phyloP scores from a whole-genome alignment of 2,329 filamentous ascomycete genomes.

The Ceratocystis colombiana region DNA sequence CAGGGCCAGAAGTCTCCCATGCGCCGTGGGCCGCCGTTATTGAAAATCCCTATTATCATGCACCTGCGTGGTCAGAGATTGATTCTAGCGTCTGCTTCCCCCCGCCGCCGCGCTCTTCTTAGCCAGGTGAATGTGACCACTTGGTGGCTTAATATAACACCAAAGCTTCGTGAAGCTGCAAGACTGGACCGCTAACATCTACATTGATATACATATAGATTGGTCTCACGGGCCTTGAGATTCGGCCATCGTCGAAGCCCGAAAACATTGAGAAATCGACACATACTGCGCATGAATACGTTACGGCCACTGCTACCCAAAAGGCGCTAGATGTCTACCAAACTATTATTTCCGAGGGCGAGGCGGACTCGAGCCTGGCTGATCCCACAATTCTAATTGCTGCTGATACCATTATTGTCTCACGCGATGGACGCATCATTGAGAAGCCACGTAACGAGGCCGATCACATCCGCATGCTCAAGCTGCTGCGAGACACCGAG shows the following conservation, averaged over 20 bases:
- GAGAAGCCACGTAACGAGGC: conserved; percentile 81
- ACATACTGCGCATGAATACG: conserved; percentile 79
- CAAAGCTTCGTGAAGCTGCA: neutral
- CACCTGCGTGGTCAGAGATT: conserved; percentile 68
- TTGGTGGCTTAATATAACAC: conserved; percentile 12
- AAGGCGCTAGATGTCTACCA: conserved; percentile 69
- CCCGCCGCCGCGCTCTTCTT: conserved; percentile 71
- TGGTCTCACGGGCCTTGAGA: conserved; percentile 70
- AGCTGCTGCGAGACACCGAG: conserved; percentile 63
- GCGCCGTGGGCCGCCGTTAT: conserved; percentile 49
- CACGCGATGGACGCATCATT: conserved; percentile 62
- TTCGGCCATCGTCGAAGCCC: conserved; percentile 69
- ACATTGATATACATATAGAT: conserved; percentile 42
- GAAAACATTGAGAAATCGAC: conserved; percentile 72
- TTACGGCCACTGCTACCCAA: conserved; percentile 69
- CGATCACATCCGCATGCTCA: conserved; percentile 77
- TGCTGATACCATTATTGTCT: conserved; percentile 84
- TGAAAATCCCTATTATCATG: conserved; percentile 70
- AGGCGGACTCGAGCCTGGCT: conserved; percentile 33
- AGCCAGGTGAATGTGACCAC: conserved; percentile 44
- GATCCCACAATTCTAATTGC: conserved; percentile 81
- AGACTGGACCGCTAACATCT: neutral
- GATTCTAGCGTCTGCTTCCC: conserved; percentile 83
- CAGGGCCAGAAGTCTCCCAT: conserved; percentile 29
- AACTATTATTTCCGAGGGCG: conserved; percentile 37